These are phyloP conservation scores for Chlorella sp. DNA, from an alignment of 139 green algal genomes.

Conservation along the genomic window DNA sequence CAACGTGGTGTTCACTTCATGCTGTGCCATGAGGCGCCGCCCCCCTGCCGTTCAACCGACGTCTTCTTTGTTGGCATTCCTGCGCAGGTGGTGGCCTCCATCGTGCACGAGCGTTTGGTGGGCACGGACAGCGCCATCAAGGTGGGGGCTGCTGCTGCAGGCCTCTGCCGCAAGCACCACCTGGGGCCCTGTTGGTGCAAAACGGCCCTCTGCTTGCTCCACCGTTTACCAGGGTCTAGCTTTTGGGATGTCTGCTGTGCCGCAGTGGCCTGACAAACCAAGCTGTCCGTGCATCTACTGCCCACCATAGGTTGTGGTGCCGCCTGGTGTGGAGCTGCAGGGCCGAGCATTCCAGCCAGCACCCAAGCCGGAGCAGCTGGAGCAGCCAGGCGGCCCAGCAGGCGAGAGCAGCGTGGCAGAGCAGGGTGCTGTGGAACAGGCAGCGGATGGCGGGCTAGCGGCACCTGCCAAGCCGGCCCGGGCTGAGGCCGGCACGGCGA, in stretches of 20 bases:
- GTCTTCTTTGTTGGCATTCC: background rate
- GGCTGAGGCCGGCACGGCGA: background rate
- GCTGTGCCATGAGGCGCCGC: too few species aligned
- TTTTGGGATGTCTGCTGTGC: too few species aligned
- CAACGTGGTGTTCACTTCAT: background rate
- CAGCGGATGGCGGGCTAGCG: background rate
- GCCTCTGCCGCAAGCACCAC: too few species aligned
- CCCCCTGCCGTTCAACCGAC: background rate
- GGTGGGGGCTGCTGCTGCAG: too few species aligned
- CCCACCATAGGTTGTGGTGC: background rate
- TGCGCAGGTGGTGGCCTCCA: slow-evolving; percentile 48
- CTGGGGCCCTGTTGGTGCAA: too few species aligned
- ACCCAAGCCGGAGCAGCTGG: background rate
- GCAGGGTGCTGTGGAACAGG: background rate
- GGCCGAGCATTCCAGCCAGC: background rate
- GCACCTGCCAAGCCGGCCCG: too few species aligned
- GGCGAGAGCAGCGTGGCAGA: background rate
- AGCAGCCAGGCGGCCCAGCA: background rate
- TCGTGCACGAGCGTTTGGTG: slow-evolving; percentile 56
- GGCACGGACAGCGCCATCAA: slow-evolving; percentile 50
- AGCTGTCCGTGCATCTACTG: too few species aligned
- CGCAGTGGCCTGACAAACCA: too few species aligned
- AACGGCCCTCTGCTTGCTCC: too few species aligned
- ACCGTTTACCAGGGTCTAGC: too few species aligned
- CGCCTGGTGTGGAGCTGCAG: slow-evolving; percentile 7